Conservation (phyloP, 495 filamentous ascomycete genomes). For the Cercophora samala region DNA sequence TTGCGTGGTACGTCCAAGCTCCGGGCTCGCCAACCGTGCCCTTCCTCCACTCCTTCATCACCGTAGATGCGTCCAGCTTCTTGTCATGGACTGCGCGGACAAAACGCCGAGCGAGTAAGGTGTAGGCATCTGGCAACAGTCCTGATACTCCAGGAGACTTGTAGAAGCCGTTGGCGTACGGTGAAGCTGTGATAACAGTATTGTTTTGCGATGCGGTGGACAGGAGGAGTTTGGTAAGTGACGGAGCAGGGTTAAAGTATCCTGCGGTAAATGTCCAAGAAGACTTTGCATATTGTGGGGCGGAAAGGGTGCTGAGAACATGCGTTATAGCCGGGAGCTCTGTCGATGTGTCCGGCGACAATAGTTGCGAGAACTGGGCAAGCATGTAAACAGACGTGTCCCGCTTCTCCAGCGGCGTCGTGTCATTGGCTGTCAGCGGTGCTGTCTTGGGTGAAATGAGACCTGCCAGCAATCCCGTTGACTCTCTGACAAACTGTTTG, state of each 20-base stretch:
- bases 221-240: constrained; percentile 73
- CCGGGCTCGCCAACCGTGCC: constrained; percentile 74
- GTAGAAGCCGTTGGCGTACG: constrained; percentile 94
- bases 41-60: constrained; percentile 81
- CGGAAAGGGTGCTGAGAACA: constrained; percentile 64
- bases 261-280: constrained; percentile 95
- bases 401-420: constrained; percentile 21
- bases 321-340: constrained; percentile 77
- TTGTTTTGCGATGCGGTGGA: constrained; percentile 61
- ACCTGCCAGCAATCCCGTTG: constrained; percentile 61
- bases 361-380: constrained; percentile 78
- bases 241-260: constrained; percentile 93
- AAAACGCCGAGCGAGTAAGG: constrained; percentile 78
- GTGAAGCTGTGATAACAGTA: constrained; percentile 90
- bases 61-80: constrained; percentile 58
- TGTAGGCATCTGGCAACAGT: constrained; percentile 88
- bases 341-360: constrained; percentile 76
- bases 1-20: constrained; percentile 98
- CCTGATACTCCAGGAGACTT: constrained; percentile 82
- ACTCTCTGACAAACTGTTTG: constrained; percentile 60
- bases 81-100: constrained; percentile 63
- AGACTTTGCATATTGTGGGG: constrained; percentile 58
- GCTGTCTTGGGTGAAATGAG: constrained; percentile 52
- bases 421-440: constrained; percentile 22
- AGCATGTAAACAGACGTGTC: constrained; percentile 83